Conservation (phyloP, 306 rosid species). For the Rosa lucieae region DNA sequence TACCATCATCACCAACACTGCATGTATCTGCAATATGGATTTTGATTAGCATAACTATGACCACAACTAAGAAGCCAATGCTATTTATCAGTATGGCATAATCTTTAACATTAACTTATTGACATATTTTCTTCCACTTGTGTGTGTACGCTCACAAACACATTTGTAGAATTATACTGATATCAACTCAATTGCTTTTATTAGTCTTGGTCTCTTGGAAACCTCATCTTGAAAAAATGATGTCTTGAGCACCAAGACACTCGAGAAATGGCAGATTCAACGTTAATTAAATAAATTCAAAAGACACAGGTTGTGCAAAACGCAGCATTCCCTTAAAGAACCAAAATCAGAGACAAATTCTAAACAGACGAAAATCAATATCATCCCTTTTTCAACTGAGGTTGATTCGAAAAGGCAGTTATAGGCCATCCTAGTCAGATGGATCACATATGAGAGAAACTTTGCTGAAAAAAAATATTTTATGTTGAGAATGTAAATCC, state of each 20-base stretch:
- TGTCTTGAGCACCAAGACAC: background rate
- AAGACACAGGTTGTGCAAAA: background rate
- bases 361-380: background rate
- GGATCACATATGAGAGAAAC: background rate
- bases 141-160: background rate
- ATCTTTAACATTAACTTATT: background rate
- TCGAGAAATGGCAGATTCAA: background rate
- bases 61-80: constrained; percentile 22
- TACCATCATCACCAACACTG: constrained; percentile 45
- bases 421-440: background rate
- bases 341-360: background rate
- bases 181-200: background rate
- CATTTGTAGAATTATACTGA: background rate
- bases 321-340: background rate
- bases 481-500: background rate
- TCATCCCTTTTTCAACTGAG: background rate
- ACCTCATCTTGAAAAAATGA: background rate
- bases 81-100: background rate
- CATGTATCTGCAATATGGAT: constrained; percentile 57
- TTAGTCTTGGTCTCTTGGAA: background rate
- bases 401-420: background rate
- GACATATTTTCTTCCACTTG: background rate
- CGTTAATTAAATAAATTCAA: background rate
- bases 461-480: background rate
- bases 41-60: constrained; percentile 9